phyloP scores from a whole-genome alignment of 106 monocot species.

The Hemerocallis citrina region DNA sequence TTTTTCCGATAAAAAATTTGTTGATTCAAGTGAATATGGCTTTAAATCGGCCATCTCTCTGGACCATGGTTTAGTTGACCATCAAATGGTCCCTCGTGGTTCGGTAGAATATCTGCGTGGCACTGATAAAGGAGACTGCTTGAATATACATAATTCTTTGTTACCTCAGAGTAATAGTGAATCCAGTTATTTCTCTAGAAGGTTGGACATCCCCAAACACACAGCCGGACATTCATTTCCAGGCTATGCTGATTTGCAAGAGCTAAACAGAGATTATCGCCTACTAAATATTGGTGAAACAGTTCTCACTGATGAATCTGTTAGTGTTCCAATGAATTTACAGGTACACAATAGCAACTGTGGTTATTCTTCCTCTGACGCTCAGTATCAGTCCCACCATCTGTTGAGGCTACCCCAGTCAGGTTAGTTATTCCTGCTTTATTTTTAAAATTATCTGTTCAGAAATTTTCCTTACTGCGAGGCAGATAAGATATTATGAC shows the following conservation, averaged over 20 bases:
- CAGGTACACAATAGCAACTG: not conserved
- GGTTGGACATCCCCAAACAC: not conserved
- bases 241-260: not conserved
- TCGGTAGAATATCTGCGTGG: not conserved
- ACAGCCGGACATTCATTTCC: not conserved
- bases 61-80: conserved; percentile 7
- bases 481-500: too few relatives aligned
- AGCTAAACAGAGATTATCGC: not conserved
- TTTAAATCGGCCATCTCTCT: conserved; percentile 10
- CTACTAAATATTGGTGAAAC: not conserved
- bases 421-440: conserved; percentile 5
- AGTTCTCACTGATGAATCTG: not conserved
- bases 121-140: not conserved
- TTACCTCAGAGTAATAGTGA: conserved; percentile 1
- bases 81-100: not conserved
- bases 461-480: not conserved
- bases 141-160: conserved; percentile 1
- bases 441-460: not conserved
- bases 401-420: conserved; percentile 6
- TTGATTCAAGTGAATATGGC: conserved; percentile 7
- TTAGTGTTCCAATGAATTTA: not conserved
- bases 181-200: conserved; percentile 3
- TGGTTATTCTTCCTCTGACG: not conserved
- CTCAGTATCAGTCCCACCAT: not conserved
- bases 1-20: not conserved